These are phyloP conservation scores for Platanthera guangdongensis DNA, from an alignment of 106 monocot genomes.

Conservation along the genomic window DNA sequence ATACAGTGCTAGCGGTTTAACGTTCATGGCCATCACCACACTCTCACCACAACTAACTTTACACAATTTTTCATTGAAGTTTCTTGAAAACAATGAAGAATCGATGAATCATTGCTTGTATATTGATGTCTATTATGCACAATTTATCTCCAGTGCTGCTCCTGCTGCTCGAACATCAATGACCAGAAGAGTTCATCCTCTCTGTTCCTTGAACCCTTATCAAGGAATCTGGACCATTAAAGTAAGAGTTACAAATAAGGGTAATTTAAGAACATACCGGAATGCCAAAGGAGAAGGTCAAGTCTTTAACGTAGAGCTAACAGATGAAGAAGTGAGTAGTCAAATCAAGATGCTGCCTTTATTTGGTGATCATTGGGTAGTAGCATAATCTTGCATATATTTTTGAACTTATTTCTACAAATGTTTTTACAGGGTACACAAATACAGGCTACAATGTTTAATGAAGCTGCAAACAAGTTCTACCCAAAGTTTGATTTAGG, in stretches of 20 bases:
- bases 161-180: constrained; percentile 78
- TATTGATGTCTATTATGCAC: too few species aligned
- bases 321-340: constrained; percentile 85
- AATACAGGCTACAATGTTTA: constrained; percentile 94
- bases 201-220: constrained; percentile 90
- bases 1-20: too few species aligned
- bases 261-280: constrained; percentile 70
- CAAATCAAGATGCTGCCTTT: neutral
- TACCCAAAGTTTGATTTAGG: constrained; percentile 78
- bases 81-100: too few species aligned
- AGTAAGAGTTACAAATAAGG: constrained; percentile 81
- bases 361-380: neutral
- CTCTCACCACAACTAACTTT: too few species aligned
- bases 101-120: too few species aligned
- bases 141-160: constrained; percentile 42
- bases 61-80: too few species aligned
- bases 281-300: constrained; percentile 81
- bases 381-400: too few species aligned
- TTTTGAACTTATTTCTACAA: neutral
- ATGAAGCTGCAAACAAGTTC: constrained; percentile 90
- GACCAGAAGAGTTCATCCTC: constrained; percentile 86
- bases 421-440: constrained; percentile 62
- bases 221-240: constrained; percentile 98
- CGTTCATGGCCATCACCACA: too few species aligned
- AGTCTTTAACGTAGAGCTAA: constrained; percentile 90